A percentile compares a stretch with the other conserved stretches of the same genome.
Conservation (phyloP, 2,329 filamentous ascomycete species). For the Neofusicoccum umdonicola region DNA sequence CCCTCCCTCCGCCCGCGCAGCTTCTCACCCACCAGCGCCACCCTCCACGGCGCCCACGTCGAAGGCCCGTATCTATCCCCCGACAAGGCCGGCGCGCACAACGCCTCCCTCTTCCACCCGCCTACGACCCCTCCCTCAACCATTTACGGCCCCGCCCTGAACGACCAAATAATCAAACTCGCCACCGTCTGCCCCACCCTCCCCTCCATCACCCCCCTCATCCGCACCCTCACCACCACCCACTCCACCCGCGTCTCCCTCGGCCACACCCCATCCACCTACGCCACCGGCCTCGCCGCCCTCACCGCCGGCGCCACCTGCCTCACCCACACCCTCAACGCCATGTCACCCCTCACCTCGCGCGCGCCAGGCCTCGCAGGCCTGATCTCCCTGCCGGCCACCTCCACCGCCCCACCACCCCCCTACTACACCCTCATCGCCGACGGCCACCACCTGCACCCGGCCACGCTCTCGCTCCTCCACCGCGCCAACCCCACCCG, state of each 20-base stretch:
- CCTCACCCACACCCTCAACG: constrained; percentile 56
- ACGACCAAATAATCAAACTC: constrained; percentile 42
- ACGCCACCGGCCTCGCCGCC: constrained; percentile 45
- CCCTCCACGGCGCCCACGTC: constrained; percentile 55
- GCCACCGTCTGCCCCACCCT: constrained; percentile 56
- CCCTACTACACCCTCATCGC: constrained; percentile 55
- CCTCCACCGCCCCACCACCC: constrained; percentile 19
- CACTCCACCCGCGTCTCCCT: constrained; percentile 47
- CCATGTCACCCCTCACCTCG: constrained; percentile 52
- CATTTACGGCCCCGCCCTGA: constrained; percentile 48
- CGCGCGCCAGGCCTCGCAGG: constrained; percentile 53
- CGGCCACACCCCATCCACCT: constrained; percentile 51
- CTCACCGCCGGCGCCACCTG: constrained; percentile 50
- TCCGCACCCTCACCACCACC: constrained; percentile 39
- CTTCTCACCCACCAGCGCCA: constrained; percentile 42
- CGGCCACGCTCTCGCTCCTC: constrained; percentile 48
- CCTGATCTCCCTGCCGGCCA: constrained; percentile 30
- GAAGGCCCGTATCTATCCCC: constrained; percentile 57
- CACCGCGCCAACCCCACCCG: constrained; percentile 47
- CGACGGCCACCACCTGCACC: constrained; percentile 56
- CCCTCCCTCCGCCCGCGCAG: constrained; percentile 46
- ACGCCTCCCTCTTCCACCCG: constrained; percentile 43
- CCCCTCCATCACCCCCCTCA: constrained; percentile 39
- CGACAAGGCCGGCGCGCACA: constrained; percentile 55
- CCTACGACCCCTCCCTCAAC: constrained; percentile 31